Evolutionary conservation across 257 asterid species (phyloP).

Genomic region (Solanum dulcamara): DNA sequence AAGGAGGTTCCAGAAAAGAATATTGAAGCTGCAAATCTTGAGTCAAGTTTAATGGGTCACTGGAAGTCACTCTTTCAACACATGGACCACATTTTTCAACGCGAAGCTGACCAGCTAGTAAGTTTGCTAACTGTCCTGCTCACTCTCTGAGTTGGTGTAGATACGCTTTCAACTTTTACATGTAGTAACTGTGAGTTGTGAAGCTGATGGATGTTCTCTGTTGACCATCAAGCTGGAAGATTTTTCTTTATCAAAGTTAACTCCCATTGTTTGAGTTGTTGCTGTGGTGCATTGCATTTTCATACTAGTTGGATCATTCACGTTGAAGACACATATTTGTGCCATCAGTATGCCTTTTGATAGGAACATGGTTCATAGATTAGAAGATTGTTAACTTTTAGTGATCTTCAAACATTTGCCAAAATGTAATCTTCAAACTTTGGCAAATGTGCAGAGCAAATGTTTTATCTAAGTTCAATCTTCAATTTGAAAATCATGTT

Average conservation of each 20-base stretch:
- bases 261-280: neutral
- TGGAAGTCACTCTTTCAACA: slow-evolving; percentile 75
- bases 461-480: neutral
- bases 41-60: slow-evolving; percentile 44
- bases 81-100: slow-evolving; percentile 41
- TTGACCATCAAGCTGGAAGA: neutral
- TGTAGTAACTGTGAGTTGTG: neutral
- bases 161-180: neutral
- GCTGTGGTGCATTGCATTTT: neutral
- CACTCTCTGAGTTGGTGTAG: neutral
- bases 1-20: slow-evolving; percentile 23
- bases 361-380: neutral
- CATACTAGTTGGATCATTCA: neutral
- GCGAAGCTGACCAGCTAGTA: slow-evolving; percentile 62
- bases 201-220: neutral
- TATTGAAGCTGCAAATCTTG: slow-evolving; percentile 20
- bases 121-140: slow-evolving; percentile 11
- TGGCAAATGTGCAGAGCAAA: neutral
- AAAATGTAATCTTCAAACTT: neutral
- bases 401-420: neutral
- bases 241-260: neutral
- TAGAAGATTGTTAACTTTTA: neutral
- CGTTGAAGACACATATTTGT: neutral
- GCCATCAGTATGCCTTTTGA: neutral
- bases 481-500: neutral